Percentiles rank a stretch among this genome's conserved stretches.
These are phyloP conservation scores for Triticum timopheevii DNA, from an alignment of 176 grass and related monocot genomes.

Conservation along the genomic window DNA sequence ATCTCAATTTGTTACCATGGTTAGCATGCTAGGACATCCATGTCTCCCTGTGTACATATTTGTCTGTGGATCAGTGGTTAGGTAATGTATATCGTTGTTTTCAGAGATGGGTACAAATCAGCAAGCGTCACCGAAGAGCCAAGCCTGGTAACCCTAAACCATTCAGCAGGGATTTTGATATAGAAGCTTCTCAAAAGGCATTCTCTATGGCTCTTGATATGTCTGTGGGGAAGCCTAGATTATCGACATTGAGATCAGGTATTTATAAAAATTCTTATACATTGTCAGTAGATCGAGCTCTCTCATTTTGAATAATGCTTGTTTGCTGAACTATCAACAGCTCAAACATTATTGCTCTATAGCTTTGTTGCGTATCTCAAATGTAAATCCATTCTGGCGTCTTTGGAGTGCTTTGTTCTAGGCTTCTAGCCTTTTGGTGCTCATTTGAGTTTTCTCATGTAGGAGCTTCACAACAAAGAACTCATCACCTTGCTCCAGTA, in stretches of 20 bases:
- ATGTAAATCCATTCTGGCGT: not conserved
- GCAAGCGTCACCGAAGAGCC: slow-evolving; percentile 47
- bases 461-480: slow-evolving; percentile 30
- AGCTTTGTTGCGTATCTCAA: not conserved
- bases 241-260: slow-evolving; percentile 41
- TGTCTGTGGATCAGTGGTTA: not conserved
- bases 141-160: slow-evolving; percentile 38
- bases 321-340: not conserved
- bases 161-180: slow-evolving; percentile 23
- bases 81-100: slow-evolving; percentile 19
- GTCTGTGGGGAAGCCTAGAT: slow-evolving; percentile 7
- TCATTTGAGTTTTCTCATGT: slow-evolving; percentile 9
- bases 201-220: slow-evolving; percentile 58
- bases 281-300: not conserved
- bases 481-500: slow-evolving; percentile 22
- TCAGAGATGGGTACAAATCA: slow-evolving; percentile 71
- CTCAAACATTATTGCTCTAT: not conserved
- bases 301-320: not conserved
- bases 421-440: not conserved
- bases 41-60: too few relatives aligned
- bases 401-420: not conserved
- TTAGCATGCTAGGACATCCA: too few relatives aligned
- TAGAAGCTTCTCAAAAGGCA: slow-evolving; percentile 49
- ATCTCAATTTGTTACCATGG: too few relatives aligned
- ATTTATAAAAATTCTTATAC: not conserved